Percentiles rank a stretch among this genome's conserved stretches.
Evolutionary conservation across 176 grass and related monocot species (phyloP).

Genomic region (Bromus sterilis): DNA sequence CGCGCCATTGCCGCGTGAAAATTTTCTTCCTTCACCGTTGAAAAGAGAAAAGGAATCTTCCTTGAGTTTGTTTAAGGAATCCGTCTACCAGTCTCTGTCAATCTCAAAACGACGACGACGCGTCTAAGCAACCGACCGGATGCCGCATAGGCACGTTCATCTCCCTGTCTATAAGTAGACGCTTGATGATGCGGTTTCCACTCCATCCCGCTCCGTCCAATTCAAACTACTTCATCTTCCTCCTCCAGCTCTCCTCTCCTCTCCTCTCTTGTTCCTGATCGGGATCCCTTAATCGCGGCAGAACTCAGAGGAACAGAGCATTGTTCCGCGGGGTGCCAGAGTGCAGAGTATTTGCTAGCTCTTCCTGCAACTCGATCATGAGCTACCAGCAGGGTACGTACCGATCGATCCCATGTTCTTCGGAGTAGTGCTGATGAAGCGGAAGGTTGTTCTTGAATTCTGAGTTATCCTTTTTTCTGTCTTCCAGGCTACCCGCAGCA

Average conservation of each 20-base stretch:
- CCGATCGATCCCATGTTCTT: background rate
- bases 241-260: too few relatives aligned
- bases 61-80: background rate
- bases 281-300: background rate
- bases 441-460: background rate
- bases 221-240: background rate
- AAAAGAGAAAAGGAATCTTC: too few relatives aligned
- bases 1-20: background rate
- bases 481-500: background rate
- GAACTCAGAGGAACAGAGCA: background rate
- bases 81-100: background rate
- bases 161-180: background rate
- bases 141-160: background rate
- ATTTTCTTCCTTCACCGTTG: background rate
- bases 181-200: background rate
- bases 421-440: too few relatives aligned
- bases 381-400: conserved; percentile 8
- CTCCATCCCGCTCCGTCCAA: background rate
- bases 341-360: too few relatives aligned
- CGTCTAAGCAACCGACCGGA: background rate
- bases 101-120: background rate
- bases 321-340: too few relatives aligned
- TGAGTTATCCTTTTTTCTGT: background rate
- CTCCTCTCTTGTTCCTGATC: background rate
- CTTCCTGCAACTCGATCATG: background rate